Evolutionary conservation across 495 filamentous ascomycete genomes (phyloP).

Genomic region (Penicillium desertorum): DNA sequence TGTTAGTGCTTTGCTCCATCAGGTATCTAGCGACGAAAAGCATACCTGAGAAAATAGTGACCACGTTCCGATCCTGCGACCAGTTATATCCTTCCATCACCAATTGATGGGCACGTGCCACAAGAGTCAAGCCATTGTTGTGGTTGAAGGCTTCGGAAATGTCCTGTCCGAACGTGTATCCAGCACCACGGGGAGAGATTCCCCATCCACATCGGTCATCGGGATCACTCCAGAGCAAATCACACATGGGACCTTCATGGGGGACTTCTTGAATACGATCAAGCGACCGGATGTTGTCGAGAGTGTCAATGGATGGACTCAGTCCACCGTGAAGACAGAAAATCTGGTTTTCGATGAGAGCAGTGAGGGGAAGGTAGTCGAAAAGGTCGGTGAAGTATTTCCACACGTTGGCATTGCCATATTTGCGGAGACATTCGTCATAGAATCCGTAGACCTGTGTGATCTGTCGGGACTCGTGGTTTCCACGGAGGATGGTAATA

Average conservation of each 20-base stretch:
- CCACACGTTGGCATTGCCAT: constrained; percentile 98
- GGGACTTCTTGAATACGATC: constrained; percentile 98
- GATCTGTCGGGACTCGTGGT: constrained; percentile 97
- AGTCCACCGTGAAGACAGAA: constrained; percentile 98
- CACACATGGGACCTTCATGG: constrained; percentile 98
- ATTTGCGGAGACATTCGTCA: constrained; percentile 95
- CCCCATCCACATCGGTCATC: constrained; percentile 99
- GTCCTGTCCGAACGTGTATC: constrained; percentile 98
- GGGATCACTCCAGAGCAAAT: constrained; percentile 95
- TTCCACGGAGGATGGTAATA: constrained; percentile 94
- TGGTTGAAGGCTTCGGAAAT: constrained; percentile 99
- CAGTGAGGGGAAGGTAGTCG: constrained; percentile 97
- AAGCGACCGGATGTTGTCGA: constrained; percentile 95
- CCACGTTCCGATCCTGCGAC: constrained; percentile 94
- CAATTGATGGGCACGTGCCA: constrained; percentile 91
- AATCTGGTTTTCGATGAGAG: constrained; percentile 99
- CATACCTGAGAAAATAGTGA: constrained; percentile 97
- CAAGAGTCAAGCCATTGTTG: constrained; percentile 96
- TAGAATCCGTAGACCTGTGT: constrained; percentile 98
- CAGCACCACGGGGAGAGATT: constrained; percentile 93
- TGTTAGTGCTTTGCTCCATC: constrained; percentile 11
- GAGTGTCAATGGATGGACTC: constrained; percentile 93
- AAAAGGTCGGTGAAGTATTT: constrained; percentile 99
- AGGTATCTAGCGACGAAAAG: constrained; percentile 2
- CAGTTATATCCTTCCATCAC: constrained; percentile 99